Percentiles rank a stretch among this genome's conserved stretches.
These are phyloP conservation scores for Hypoxylon crocopeplum DNA, from an alignment of 495 filamentous ascomycete species.

Conservation along the genomic window DNA sequence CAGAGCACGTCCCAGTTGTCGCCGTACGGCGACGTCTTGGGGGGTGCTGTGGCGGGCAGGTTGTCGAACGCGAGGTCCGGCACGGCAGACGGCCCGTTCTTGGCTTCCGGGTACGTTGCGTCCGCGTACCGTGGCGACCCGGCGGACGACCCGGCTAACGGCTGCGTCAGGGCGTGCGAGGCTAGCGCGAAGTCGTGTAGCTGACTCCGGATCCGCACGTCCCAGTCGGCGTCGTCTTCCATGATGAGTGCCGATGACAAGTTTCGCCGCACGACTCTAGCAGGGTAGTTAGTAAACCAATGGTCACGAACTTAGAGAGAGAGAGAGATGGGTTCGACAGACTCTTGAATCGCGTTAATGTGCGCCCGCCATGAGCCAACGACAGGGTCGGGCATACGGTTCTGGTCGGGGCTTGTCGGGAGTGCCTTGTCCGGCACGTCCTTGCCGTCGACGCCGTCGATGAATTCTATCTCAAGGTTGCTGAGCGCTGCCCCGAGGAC, in stretches of 20 bases:
- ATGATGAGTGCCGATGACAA: constrained; percentile 59
- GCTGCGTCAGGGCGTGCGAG: constrained; percentile 43
- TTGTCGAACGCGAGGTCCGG: constrained; percentile 30
- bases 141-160: constrained; percentile 16
- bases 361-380: constrained; percentile 39
- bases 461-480: constrained; percentile 57
- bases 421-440: constrained; percentile 49
- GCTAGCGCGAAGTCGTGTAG: constrained; percentile 55
- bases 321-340: no score
- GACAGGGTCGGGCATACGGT: constrained; percentile 15
- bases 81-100: constrained; percentile 1
- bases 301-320: not conserved
- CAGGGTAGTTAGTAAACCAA: not conserved
- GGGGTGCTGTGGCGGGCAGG: constrained; percentile 38
- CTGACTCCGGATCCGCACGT: constrained; percentile 57
- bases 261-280: constrained; percentile 52
- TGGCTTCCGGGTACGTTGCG: constrained; percentile 25
- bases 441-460: constrained; percentile 51
- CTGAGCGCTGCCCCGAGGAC: constrained; percentile 53
- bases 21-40: constrained; percentile 60
- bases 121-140: constrained; percentile 24
- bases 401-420: constrained; percentile 25
- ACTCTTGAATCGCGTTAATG: constrained; percentile 42
- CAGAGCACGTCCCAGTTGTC: constrained; percentile 66
- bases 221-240: constrained; percentile 68